Percentiles rank a stretch among this genome's conserved stretches.
These are phyloP conservation scores for Willaertia magna DNA, from an alignment of 208 protist species.

Conservation along the genomic window DNA sequence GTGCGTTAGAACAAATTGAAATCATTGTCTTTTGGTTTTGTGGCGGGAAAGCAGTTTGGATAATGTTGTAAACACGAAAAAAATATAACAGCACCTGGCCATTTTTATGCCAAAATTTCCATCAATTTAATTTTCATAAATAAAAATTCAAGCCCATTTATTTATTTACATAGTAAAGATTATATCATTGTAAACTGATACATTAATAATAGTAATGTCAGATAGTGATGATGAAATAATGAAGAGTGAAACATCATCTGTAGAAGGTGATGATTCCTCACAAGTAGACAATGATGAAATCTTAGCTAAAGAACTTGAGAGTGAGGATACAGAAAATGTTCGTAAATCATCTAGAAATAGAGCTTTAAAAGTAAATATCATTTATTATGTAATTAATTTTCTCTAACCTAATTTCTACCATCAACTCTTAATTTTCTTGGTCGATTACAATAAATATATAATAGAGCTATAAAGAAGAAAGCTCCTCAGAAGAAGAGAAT, in stretches of 20 bases:
- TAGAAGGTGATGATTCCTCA: background rate
- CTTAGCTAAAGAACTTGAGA: background rate
- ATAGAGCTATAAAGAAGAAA: background rate
- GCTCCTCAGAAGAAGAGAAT: background rate
- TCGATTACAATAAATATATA: background rate
- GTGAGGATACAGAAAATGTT: background rate
- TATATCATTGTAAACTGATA: too few relatives aligned
- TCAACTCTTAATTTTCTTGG: background rate
- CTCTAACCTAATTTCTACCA: background rate
- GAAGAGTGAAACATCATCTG: background rate
- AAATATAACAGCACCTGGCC: too few relatives aligned
- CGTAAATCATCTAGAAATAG: background rate
- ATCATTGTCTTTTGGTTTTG: too few relatives aligned
- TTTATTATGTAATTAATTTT: background rate
- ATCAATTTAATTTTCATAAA: too few relatives aligned
- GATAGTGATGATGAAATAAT: background rate
- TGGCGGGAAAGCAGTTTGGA: too few relatives aligned
- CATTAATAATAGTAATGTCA: background rate
- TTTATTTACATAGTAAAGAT: too few relatives aligned
- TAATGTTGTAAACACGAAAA: too few relatives aligned
- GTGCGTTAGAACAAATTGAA: too few relatives aligned
- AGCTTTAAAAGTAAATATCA: background rate
- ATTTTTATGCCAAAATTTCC: too few relatives aligned
- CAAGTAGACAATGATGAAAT: background rate
- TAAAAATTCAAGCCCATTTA: too few relatives aligned